phyloP scores from a whole-genome alignment of 164 flowering plant genomes.

The Nymphaea thermarum region DNA sequence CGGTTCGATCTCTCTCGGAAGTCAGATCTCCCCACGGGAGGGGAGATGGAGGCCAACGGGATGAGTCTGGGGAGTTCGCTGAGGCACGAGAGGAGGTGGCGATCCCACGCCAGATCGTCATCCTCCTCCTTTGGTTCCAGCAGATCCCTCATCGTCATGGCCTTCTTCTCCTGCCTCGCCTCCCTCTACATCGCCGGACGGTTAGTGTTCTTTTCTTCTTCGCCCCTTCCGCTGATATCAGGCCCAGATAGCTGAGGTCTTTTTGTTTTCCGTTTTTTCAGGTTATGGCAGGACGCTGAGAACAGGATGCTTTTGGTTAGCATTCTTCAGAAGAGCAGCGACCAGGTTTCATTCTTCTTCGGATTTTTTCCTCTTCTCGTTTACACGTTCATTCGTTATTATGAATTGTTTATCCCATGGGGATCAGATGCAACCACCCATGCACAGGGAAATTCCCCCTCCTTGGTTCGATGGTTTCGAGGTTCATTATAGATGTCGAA shows the following conservation, averaged over 20 bases:
- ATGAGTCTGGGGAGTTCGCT: constrained; percentile 6
- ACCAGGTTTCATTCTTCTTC: constrained; percentile 29
- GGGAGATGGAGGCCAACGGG: neutral
- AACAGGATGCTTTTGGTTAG: constrained; percentile 43
- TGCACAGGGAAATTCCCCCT: too few species aligned
- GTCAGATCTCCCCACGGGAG: neutral
- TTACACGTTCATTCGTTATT: too few species aligned
- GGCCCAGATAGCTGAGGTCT: neutral
- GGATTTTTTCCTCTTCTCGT: neutral
- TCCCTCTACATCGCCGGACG: constrained; percentile 96
- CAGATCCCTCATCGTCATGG: constrained; percentile 46
- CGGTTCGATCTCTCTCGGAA: too few species aligned
- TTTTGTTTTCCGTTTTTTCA: constrained; percentile 8
- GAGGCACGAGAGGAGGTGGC: constrained; percentile 47
- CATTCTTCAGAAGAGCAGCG: constrained; percentile 46
- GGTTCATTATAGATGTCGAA: too few species aligned
- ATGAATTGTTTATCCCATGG: too few species aligned
- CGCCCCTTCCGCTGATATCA: neutral
- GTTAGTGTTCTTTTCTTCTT: constrained; percentile 17
- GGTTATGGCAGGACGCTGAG: constrained; percentile 98
- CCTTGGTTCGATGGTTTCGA: too few species aligned
- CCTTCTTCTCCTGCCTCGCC: constrained; percentile 82
- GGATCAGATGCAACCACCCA: too few species aligned
- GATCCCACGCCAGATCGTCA: constrained; percentile 30
- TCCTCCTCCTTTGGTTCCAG: constrained; percentile 14